phyloP scores from a whole-genome alignment of 2,329 filamentous ascomycete species.

The Lachnellula hyalina region DNA sequence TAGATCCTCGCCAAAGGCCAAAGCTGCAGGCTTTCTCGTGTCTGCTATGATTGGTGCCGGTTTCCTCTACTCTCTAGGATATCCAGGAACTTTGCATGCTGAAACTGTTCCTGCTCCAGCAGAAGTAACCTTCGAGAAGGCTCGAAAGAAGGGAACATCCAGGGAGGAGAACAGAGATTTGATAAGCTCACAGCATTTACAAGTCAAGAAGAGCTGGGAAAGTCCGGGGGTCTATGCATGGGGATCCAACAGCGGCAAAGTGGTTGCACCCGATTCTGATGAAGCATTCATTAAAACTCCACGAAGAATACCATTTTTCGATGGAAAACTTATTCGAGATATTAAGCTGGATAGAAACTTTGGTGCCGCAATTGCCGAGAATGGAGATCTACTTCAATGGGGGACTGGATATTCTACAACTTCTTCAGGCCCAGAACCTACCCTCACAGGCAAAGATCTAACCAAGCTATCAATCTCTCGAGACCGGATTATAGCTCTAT shows the following conservation, averaged over 20 bases:
- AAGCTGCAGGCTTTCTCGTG: slow-evolving; percentile 17
- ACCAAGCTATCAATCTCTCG: slow-evolving; percentile 69
- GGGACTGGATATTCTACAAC: slow-evolving; percentile 68
- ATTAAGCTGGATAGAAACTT: slow-evolving; percentile 78
- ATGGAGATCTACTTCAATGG: slow-evolving; percentile 90
- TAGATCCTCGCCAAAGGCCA: slow-evolving; percentile 3
- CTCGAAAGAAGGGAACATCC: slow-evolving; percentile 50
- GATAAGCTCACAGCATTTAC: slow-evolving; percentile 79
- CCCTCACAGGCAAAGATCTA: slow-evolving; percentile 77
- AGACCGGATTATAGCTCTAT: slow-evolving; percentile 78
- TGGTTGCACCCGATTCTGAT: slow-evolving; percentile 78
- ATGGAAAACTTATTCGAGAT: slow-evolving; percentile 78
- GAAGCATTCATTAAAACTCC: slow-evolving; percentile 77
- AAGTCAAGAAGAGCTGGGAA: slow-evolving; percentile 76
- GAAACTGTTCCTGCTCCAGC: slow-evolving; percentile 34
- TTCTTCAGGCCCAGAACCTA: slow-evolving; percentile 59
- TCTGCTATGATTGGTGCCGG: slow-evolving; percentile 22
- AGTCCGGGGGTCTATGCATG: slow-evolving; percentile 89
- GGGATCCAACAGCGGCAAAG: slow-evolving; percentile 80
- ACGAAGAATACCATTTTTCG: slow-evolving; percentile 72
- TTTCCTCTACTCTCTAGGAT: slow-evolving; percentile 21
- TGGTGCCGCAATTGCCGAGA: slow-evolving; percentile 81
- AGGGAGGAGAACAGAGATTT: slow-evolving; percentile 70
- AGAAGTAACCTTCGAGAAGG: slow-evolving; percentile 63
- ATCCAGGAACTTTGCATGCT: slow-evolving; percentile 24